phyloP scores from a whole-genome alignment of 2,329 filamentous ascomycete genomes.

The Stagonosporopsis chrysanthemi region DNA sequence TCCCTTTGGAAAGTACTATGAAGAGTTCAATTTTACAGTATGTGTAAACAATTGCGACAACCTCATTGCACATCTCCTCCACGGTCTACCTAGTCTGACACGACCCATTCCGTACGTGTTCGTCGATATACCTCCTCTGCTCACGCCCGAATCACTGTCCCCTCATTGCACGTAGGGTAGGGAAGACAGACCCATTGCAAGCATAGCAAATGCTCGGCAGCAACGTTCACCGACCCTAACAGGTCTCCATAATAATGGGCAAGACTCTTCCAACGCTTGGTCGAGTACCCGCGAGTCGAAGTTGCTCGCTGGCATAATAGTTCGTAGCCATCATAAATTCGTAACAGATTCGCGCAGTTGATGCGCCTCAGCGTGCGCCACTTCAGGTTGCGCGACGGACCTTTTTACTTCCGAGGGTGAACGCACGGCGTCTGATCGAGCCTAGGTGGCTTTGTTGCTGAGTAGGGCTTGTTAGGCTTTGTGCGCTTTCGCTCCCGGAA shows the following conservation, averaged over 20 bases:
- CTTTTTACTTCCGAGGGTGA: constrained; percentile 47
- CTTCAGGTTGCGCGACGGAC: constrained; percentile 33
- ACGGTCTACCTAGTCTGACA: neutral
- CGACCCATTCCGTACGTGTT: too few relatives aligned
- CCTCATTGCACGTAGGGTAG: too few relatives aligned
- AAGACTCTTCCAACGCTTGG: constrained; percentile 44
- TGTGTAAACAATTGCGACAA: neutral
- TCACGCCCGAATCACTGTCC: neutral
- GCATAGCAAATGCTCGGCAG: constrained; percentile 1
- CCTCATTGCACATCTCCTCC: neutral
- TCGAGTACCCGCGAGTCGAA: constrained; percentile 23
- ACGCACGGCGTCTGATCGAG: constrained; percentile 34
- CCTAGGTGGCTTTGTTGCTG: constrained; percentile 33
- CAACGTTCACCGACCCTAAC: neutral
- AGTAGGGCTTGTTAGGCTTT: constrained; percentile 38
- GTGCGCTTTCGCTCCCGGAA: constrained; percentile 33
- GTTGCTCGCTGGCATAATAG: constrained; percentile 1
- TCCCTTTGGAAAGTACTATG: neutral
- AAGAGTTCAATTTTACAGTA: neutral
- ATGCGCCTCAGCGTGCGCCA: neutral
- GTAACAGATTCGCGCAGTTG: constrained; percentile 13
- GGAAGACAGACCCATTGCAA: neutral
- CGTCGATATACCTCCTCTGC: neutral
- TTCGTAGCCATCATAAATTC: constrained; percentile 19
- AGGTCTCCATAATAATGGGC: neutral